Base-by-base conservation (phyloP, 257 asterid species). In the Echium plantagineum region DNA sequence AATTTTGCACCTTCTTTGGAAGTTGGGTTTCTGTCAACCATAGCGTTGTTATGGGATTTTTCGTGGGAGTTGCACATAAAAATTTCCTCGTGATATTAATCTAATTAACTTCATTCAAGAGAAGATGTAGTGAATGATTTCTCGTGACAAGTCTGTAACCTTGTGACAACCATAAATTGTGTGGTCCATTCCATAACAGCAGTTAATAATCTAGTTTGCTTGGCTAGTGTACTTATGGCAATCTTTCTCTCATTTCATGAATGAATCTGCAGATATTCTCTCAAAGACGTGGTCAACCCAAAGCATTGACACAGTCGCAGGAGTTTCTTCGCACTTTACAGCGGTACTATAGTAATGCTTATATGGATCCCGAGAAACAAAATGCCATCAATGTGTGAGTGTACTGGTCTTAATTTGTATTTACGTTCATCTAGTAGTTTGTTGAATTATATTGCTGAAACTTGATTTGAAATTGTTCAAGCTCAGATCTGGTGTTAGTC, bases 281-380 rank as follows among this genome's bases (percentile, higher is more conserved):
- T 5, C 94, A 89, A 79, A 84, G 74, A 71, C 79, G 98, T 72
- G 98, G 98, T 68, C 98, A 88, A 62, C 89, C 94, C 93, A 91
- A 80, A 81, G 94, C 95, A 53, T 94, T 96, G 15, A 85, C 83
- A 9, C 96, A 84, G 68, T 88, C 96, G 60, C 96, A 91, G 67
- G 96, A 88, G 80, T 65, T 91, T 46, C 65, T 91, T 54, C 82
- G 94, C 73, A 82, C 83, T 51, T 80, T 88, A 62, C 96, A 85
- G 63, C 98, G 98, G 26, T 84, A 73, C 74, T 88, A 80, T 66
- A 82, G 89, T 71, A 91, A 88, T 73, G 88, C 88, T 21, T 91
- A 85, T 75, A 84, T 88, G 95, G 98, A 93, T 67, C 89, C 80
- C 15, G 95, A 93, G 77, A 93, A 93, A 71, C 99, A 93, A 71